These are phyloP conservation scores for Sequoia sempervirens DNA, from an alignment of 75 land plant genomes.

Conservation along the genomic window DNA sequence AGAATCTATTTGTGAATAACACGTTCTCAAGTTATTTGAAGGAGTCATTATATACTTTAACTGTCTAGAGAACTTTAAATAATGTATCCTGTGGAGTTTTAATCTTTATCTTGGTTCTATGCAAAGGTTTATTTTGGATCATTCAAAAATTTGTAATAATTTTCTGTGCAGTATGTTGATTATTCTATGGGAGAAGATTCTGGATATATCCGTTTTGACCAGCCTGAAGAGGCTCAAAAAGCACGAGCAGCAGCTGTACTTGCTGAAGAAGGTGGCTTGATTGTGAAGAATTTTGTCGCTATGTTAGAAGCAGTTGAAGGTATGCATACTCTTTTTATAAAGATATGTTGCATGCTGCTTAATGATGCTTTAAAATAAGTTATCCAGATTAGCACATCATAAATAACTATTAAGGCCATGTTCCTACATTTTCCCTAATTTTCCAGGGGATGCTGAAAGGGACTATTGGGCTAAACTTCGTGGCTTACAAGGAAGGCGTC, in stretches of 20 bases:
- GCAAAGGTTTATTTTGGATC: background rate
- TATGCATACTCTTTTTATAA: constrained; percentile 17
- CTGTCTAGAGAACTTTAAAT: background rate
- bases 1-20: background rate
- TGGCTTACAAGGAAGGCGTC: constrained; percentile 40
- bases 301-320: constrained; percentile 84
- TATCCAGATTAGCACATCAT: background rate
- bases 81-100: background rate
- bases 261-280: constrained; percentile 67
- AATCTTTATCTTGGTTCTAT: background rate
- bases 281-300: constrained; percentile 59
- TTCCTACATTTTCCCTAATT: background rate
- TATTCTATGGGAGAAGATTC: constrained; percentile 66
- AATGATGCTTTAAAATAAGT: background rate
- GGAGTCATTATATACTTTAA: background rate
- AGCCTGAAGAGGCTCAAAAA: constrained; percentile 70
- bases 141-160: background rate
- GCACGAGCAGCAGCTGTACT: constrained; percentile 83
- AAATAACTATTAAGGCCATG: background rate
- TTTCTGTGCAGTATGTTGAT: constrained; percentile 68
- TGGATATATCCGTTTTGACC: constrained; percentile 83
- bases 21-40: background rate
- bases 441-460: constrained; percentile 80
- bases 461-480: constrained; percentile 79
- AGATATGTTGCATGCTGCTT: background rate